Conservation (phyloP, 2,329 filamentous ascomycete species). For the Aspergillus nomiae region DNA sequence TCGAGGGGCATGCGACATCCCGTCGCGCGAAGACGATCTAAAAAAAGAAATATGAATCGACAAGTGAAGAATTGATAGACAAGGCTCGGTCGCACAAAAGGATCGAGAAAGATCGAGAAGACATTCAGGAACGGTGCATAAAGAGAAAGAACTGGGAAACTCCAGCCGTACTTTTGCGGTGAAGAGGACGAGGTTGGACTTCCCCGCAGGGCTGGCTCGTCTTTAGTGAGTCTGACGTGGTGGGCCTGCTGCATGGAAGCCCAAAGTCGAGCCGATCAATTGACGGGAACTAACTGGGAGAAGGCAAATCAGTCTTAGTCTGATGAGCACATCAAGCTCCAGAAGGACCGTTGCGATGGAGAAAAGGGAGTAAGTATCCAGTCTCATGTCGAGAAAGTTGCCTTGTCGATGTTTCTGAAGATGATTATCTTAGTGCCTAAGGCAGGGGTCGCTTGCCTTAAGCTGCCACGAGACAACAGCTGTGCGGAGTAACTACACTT, state of each 20-base stretch:
- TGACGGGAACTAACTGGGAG: neutral
- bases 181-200: conserved; percentile 16
- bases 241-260: conserved; percentile 32
- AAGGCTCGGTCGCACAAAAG: neutral
- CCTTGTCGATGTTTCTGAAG: neutral
- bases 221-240: conserved; percentile 25
- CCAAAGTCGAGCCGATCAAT: conserved; percentile 15
- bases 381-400: neutral
- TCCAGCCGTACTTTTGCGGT: conserved; percentile 20
- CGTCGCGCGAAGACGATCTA: conserved; percentile 17
- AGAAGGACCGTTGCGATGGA: neutral
- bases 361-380: neutral
- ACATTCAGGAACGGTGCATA: conserved; percentile 21
- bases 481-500: neutral
- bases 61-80: conserved; percentile 6
- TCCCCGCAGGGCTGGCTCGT: conserved; percentile 20
- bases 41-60: conserved; percentile 11
- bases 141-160: conserved; percentile 1
- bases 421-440: conserved; percentile 4
- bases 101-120: conserved; percentile 4
- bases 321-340: neutral
- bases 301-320: neutral
- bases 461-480: neutral
- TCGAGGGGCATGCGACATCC: conserved; percentile 30
- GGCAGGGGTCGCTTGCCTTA: conserved; percentile 1